phyloP scores from a whole-genome alignment of 495 filamentous ascomycete species.

The Penicillium samsonianum region DNA sequence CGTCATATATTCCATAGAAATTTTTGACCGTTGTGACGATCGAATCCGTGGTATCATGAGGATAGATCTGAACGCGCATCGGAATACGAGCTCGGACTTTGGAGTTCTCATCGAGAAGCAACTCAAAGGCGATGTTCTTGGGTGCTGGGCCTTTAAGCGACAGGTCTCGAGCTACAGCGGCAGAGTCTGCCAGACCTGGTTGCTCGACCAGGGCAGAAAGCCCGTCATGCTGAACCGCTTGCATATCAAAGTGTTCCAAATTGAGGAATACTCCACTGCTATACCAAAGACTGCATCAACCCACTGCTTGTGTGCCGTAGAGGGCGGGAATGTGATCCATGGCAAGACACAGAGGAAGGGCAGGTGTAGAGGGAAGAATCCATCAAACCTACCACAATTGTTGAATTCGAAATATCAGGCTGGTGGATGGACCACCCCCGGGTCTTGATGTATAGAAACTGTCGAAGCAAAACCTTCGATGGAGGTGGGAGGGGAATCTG shows the following conservation, averaged over 20 bases:
- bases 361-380: constrained; percentile 34
- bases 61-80: constrained; percentile 87
- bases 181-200: constrained; percentile 32
- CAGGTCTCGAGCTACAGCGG: constrained; percentile 38
- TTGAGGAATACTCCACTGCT: constrained; percentile 36
- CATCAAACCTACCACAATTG: constrained; percentile 49
- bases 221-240: constrained; percentile 45
- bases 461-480: constrained; percentile 40
- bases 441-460: constrained; percentile 32
- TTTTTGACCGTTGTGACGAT: constrained; percentile 97
- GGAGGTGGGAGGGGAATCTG: constrained; percentile 39
- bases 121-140: constrained; percentile 84
- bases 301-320: constrained; percentile 38
- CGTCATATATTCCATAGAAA: constrained; percentile 90
- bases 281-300: constrained; percentile 44
- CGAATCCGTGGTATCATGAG: constrained; percentile 91
- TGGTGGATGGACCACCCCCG: constrained; percentile 43
- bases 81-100: constrained; percentile 78
- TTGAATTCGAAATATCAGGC: constrained; percentile 28
- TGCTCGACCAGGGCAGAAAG: constrained; percentile 44
- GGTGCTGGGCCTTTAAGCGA: constrained; percentile 58
- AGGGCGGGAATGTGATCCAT: constrained; percentile 33
- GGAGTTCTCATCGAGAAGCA: constrained; percentile 72
- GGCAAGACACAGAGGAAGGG: constrained; percentile 26
- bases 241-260: constrained; percentile 37